Conservation (phyloP, 164 flowering plant species). For the Magnolia changhungtana region DNA sequence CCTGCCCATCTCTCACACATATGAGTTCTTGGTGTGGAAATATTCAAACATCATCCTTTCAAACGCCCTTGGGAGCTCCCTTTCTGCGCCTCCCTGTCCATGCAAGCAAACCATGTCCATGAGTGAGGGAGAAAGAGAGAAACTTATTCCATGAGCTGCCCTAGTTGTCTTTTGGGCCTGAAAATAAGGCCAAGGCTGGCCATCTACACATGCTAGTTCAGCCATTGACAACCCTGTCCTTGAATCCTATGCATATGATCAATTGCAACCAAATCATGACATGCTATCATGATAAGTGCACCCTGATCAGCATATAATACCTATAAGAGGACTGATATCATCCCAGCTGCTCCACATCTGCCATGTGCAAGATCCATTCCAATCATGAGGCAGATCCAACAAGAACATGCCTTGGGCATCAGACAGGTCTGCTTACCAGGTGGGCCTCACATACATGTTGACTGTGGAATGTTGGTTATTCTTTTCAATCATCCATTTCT, state of each 20-base stretch:
- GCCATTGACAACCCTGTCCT: neutral
- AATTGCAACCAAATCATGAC: neutral
- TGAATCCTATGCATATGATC: neutral
- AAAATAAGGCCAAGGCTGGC: too few species aligned
- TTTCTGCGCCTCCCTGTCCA: slow-evolving; percentile 17
- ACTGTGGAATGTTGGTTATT: too few species aligned
- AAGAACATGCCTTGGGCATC: too few species aligned
- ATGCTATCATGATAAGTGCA: too few species aligned
- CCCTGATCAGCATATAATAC: too few species aligned
- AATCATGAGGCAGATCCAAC: too few species aligned
- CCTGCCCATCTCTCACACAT: neutral
- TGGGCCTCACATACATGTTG: too few species aligned
- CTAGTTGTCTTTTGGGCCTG: neutral
- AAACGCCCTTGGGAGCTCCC: slow-evolving; percentile 5
- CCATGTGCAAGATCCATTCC: too few species aligned
- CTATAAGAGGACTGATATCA: too few species aligned
- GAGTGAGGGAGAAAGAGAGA: neutral
- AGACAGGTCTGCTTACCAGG: too few species aligned
- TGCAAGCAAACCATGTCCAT: slow-evolving; percentile 1
- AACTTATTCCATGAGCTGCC: neutral
- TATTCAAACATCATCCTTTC: neutral
- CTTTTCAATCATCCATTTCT: too few species aligned
- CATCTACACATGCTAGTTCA: neutral
- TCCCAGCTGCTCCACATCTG: too few species aligned
- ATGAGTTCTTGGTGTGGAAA: neutral